Base-by-base conservation (phyloP, 257 asterid species). In the Nicotiana sylvestris region DNA sequence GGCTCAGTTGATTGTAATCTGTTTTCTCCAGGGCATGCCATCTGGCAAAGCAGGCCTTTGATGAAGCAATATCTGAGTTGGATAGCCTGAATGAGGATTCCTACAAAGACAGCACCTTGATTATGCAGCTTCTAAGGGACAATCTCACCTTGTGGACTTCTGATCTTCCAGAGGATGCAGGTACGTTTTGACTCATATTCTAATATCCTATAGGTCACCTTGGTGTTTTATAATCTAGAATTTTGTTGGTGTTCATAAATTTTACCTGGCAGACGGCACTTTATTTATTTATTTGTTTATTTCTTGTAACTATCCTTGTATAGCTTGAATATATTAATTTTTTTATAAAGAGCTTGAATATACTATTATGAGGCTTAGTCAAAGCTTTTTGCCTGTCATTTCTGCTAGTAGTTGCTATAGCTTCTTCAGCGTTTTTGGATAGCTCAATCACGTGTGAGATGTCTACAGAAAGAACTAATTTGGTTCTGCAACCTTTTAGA, bases 1-100 rank as follows among this genome's bases (percentile, higher is more conserved):
- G 33, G 49, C 76, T 81, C 25, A 74, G 58, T 67, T 27, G 16
- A 25, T 62, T 61, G 53, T 81, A 9, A 21, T 80, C 17, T 80
- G 66, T 85, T 35, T 80, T 27, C 81, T 85, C 77, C 86, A 92
- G 98, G 92, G 98, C 98, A 67, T 95, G 98, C 87, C 97, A 92
- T 88, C 95, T 94, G 77, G 98, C 97, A 13, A 94, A 94, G 86
- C 97, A 92, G 87, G 98, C 98, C 78, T 93, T 95, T 90, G 98
- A 95, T 88, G 98, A 95, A 89, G 98, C 98, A 79, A 93, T 93
- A 83, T 91, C 97, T 0, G 98, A 95, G 86, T 93, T 94, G 70
- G 98, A 94, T 83, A 86, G 91, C 88, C 88, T 94, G 87, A 92
- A 85, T 21, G 98, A 95, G 89, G 98, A 95, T 78, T 95, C 98